Conservation (phyloP, 805 yeast genomes). For the Wickerhamomyces rabaulensis region DNA sequence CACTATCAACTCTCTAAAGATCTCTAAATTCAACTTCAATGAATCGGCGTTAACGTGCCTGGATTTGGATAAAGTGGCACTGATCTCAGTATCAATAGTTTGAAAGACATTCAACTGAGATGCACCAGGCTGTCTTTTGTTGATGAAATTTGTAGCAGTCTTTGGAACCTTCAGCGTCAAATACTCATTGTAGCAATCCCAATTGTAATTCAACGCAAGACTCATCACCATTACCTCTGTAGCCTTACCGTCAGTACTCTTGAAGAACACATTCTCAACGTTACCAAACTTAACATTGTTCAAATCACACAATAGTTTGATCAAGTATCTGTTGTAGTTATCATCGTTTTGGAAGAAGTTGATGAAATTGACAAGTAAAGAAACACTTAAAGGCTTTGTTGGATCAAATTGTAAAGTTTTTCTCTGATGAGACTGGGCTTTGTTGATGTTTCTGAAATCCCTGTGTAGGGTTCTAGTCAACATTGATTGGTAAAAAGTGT, state of each 20-base stretch:
- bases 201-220: not conserved
- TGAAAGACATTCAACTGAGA: not conserved
- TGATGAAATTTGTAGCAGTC: not conserved
- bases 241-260: not conserved
- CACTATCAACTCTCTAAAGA: not conserved
- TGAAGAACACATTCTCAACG: not conserved
- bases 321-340: not conserved
- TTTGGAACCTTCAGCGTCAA: not conserved
- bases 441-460: not conserved
- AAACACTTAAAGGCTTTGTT: not conserved
- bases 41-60: not conserved
- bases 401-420: not conserved
- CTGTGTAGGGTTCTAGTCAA: not conserved
- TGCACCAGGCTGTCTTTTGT: not conserved
- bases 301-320: not conserved
- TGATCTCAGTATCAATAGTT: not conserved
- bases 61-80: not conserved
- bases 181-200: not conserved
- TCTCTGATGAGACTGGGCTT: not conserved
- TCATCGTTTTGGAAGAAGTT: not conserved
- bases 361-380: not conserved
- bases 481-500: not conserved
- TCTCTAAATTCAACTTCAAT: not conserved
- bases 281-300: not conserved
- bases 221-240: not conserved